phyloP scores from a whole-genome alignment of 2,329 filamentous ascomycete genomes.

The Epichloe hybrida region DNA sequence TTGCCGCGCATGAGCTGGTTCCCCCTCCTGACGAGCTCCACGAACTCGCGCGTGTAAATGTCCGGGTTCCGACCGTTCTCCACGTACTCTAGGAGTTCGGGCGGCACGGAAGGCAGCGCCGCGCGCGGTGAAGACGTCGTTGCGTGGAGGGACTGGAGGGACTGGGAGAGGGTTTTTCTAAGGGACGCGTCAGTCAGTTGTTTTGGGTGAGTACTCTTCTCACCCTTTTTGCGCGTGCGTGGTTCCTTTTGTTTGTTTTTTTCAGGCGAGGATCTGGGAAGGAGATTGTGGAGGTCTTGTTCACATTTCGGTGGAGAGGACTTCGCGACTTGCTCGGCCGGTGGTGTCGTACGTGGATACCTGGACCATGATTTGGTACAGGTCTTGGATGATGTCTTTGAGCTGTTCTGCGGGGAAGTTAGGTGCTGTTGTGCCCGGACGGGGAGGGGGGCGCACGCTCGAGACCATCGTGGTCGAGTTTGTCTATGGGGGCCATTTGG shows the following conservation, averaged over 20 bases:
- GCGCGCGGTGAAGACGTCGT: conserved; percentile 25
- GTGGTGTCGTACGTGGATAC: conserved; percentile 45
- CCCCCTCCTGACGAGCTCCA: conserved; percentile 50
- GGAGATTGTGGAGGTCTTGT: not conserved
- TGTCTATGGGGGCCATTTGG: conserved; percentile 25
- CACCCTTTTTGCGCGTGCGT: too few species aligned
- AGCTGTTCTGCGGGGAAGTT: conserved; percentile 32
- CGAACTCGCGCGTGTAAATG: conserved; percentile 62
- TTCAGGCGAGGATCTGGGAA: too few species aligned
- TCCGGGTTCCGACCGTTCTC: conserved; percentile 60
- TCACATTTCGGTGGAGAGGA: conserved; percentile 41
- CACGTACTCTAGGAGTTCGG: conserved; percentile 54
- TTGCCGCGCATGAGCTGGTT: conserved; percentile 58
- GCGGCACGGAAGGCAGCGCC: conserved; percentile 39
- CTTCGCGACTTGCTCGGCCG: conserved; percentile 37
- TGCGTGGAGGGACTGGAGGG: conserved; percentile 25
- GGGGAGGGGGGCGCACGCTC: conserved; percentile 20
- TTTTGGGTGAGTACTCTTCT: too few species aligned
- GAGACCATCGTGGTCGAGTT: conserved; percentile 23
- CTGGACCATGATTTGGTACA: conserved; percentile 52
- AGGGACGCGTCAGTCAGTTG: too few species aligned
- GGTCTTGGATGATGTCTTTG: conserved; percentile 49
- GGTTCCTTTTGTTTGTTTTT: too few species aligned
- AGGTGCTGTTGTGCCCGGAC: not conserved
- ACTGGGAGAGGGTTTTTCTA: conserved; percentile 26